Evolutionary conservation across 352 stramenopile species (phyloP).

Genomic region (Pythium monospermum): DNA sequence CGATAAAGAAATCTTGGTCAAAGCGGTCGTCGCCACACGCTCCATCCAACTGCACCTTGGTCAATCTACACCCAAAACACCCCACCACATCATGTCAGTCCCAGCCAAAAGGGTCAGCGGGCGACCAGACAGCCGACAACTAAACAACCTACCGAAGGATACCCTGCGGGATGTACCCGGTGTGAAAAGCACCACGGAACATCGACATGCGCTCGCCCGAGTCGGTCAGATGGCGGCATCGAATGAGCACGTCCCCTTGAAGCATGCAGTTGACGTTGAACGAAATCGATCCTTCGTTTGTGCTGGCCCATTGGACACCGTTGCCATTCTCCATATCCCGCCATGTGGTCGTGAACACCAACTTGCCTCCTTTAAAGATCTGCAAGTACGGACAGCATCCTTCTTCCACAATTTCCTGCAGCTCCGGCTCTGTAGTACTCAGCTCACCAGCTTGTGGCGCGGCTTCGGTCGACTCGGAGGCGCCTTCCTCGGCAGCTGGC

Average conservation of each 20-base stretch:
- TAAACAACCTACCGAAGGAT: constrained; percentile 77
- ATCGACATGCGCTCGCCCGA: constrained; percentile 90
- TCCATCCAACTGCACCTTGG: constrained; percentile 94
- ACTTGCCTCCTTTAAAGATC: constrained; percentile 96
- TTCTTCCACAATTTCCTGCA: constrained; percentile 64
- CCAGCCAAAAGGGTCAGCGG: not conserved
- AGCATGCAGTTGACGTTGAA: constrained; percentile 96
- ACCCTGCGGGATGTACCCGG: constrained; percentile 95
- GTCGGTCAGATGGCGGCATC: constrained; percentile 93
- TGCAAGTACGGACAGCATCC: constrained; percentile 97
- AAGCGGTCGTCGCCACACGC: constrained; percentile 92
- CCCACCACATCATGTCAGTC: not conserved
- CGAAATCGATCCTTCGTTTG: constrained; percentile 83
- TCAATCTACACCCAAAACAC: constrained; percentile 57
- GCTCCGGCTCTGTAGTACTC: constrained; percentile 34
- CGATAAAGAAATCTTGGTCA: constrained; percentile 94
- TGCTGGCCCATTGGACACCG: constrained; percentile 90
- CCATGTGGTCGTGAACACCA: constrained; percentile 94
- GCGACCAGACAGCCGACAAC: not conserved
- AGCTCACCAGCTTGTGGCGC: constrained; percentile 16
- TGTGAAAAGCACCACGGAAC: constrained; percentile 98
- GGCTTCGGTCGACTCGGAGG: constrained; percentile 16
- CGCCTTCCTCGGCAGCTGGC: constrained; percentile 25
- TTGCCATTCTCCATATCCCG: constrained; percentile 79
- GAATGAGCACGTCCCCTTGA: constrained; percentile 96